phyloP scores from a whole-genome alignment of 2,329 filamentous ascomycete genomes.

The Didymella segeticola region DNA sequence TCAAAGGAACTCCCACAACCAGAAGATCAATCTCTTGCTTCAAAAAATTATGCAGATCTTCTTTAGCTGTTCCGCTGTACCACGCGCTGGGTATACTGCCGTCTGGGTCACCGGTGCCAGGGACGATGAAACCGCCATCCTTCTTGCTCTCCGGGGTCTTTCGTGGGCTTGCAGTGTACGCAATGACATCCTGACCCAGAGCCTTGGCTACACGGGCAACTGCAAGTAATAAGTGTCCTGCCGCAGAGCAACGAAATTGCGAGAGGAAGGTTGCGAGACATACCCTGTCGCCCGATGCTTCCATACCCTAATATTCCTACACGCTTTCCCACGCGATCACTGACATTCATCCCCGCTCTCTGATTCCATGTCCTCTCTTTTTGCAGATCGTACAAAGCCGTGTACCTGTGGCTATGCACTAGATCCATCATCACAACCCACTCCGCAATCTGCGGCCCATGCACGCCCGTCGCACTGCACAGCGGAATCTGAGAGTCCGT shows the following conservation, averaged over 20 bases:
- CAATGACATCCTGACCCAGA: conserved; percentile 74
- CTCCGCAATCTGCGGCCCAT: conserved; percentile 70
- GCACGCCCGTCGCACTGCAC: conserved; percentile 63
- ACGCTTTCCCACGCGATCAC: conserved; percentile 64
- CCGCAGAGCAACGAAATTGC: neutral
- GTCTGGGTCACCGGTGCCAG: conserved; percentile 68
- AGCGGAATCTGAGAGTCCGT: conserved; percentile 60
- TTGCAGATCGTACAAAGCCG: conserved; percentile 63
- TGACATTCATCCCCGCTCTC: conserved; percentile 45
- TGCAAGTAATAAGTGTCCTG: conserved; percentile 31
- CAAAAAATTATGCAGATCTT: conserved; percentile 61
- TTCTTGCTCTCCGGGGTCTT: conserved; percentile 67
- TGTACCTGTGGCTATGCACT: conserved; percentile 63
- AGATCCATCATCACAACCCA: conserved; percentile 70
- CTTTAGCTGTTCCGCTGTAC: conserved; percentile 63
- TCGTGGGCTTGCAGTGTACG: conserved; percentile 76
- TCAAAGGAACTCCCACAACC: conserved; percentile 64
- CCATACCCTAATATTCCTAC: conserved; percentile 69
- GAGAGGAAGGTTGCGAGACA: conserved; percentile 24
- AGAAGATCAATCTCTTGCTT: conserved; percentile 63
- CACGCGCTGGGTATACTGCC: conserved; percentile 62
- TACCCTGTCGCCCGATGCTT: conserved; percentile 67
- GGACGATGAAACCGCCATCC: conserved; percentile 72
- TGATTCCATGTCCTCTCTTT: conserved; percentile 62
- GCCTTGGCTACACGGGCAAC: conserved; percentile 66